Evolutionary conservation across 2,329 filamentous ascomycete genomes (phyloP).

Genomic region (Colletotrichum lupini): DNA sequence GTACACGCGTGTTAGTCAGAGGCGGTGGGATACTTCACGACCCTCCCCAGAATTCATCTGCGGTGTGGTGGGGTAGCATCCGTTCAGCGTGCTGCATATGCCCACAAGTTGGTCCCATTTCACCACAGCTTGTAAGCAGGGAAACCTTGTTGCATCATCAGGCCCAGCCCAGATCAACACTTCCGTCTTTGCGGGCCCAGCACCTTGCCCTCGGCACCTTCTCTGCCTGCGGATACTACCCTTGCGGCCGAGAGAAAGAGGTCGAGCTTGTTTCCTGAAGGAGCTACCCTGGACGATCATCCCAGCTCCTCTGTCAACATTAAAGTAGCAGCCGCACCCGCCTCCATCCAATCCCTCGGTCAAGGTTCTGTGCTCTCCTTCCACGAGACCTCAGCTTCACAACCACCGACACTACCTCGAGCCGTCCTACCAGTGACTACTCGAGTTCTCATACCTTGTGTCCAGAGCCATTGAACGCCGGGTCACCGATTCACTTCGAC

Average conservation of each 20-base stretch:
- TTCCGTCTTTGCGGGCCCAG: neutral
- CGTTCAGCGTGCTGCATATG: slow-evolving; percentile 16
- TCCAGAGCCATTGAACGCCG: neutral
- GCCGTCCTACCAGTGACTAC: neutral
- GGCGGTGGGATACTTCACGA: neutral
- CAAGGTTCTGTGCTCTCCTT: slow-evolving; percentile 5
- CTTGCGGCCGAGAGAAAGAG: too few relatives aligned
- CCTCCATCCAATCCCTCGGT: neutral
- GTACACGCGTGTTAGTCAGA: neutral
- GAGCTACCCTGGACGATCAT: slow-evolving; percentile 10
- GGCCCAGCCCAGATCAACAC: slow-evolving; percentile 11
- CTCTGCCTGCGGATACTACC: neutral
- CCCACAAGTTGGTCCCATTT: slow-evolving; percentile 18
- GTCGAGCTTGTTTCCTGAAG: neutral
- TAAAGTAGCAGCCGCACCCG: slow-evolving; percentile 25
- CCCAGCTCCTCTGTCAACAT: slow-evolving; percentile 18
- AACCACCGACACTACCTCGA: neutral
- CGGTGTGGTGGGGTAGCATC: slow-evolving; percentile 18
- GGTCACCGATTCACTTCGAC: neutral
- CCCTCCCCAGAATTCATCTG: slow-evolving; percentile 2
- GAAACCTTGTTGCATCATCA: slow-evolving; percentile 33
- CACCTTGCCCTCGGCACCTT: slow-evolving; percentile 16
- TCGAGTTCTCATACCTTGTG: neutral
- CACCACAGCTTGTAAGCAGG: slow-evolving; percentile 3
- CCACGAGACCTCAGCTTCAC: slow-evolving; percentile 1